Base-by-base conservation (phyloP, 345 rosid genomes). In the Gossypioides kirkii region DNA sequence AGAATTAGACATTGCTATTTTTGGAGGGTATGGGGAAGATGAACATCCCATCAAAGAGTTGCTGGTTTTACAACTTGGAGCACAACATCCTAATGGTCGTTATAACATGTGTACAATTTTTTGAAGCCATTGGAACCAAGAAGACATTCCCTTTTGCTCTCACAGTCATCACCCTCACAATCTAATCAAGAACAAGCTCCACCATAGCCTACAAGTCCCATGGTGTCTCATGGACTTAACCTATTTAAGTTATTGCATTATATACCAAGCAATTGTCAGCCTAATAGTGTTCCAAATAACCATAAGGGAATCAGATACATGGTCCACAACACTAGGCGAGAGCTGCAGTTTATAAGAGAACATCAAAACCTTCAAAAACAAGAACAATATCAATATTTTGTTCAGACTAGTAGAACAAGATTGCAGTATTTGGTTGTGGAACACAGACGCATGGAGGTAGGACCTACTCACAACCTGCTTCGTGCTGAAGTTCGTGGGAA, bases 21-120 rank as follows among this genome's bases (percentile, higher is more conserved):
- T 86, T 43, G 96, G 96, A 80, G 93, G 93, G 91, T 90, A 91
- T 4, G 90, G 93, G 36, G 90, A 88, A 82, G 91, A 90, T 61
- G 93, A 90, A 76, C 91, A 79, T 42, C 93, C 96, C 4, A 86
- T 88, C 58, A 84, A 86, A 14, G 91, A 88, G 74, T 69, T 90
- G 61, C 18, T 90, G 78, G 71, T 90, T 77, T 75, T 86, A 83
- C 86, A 81, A 77, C 87, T 87, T 60, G 86, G 81, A 55, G 66
- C 69, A 23, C 86, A 82, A 18, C 79, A 82, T 77, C 78, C 76
- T 2, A 78, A 83, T 50, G 78, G 71, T 22, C 77, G 75, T n/a
- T 71, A 77, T 50, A 80, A 56, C 74, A 71, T 67, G 61, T 82
- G 82, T 77, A 83, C 80, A 73, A 74, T 77, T 54, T 82, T 82